Conservation (phyloP, 805 yeast genomes). For the Tetrapisispora taiwanensis region DNA sequence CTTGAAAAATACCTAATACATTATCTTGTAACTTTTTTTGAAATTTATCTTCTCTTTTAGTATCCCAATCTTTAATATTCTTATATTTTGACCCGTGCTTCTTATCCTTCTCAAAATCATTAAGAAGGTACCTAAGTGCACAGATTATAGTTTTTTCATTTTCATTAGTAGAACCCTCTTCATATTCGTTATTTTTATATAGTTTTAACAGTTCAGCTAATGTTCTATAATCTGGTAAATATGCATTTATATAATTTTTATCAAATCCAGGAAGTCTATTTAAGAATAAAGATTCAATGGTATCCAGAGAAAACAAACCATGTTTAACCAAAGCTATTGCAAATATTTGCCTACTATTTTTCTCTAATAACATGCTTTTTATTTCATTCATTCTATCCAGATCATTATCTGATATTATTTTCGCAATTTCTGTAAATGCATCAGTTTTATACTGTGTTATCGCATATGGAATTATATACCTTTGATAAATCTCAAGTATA, state of each 20-base stretch:
- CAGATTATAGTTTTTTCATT: constrained; percentile 21
- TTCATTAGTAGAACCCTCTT: constrained; percentile 7
- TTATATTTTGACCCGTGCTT: constrained; percentile 21
- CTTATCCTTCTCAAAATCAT: constrained; percentile 22
- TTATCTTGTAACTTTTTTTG: constrained; percentile 42
- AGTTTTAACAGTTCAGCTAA: constrained; percentile 26
- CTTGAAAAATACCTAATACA: constrained; percentile 66
- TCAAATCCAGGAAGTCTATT: constrained; percentile 25
- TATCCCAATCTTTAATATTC: constrained; percentile 19
- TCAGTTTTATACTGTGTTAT: constrained; percentile 56
- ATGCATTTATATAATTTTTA: constrained; percentile 17
- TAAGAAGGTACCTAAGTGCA: constrained; percentile 20
- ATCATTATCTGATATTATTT: constrained; percentile 21
- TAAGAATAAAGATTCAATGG: constrained; percentile 22
- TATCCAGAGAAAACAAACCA: constrained; percentile 24
- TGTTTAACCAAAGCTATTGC: constrained; percentile 28
- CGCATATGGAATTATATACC: constrained; percentile 67
- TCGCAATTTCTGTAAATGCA: constrained; percentile 35
- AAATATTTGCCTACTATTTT: constrained; percentile 28
- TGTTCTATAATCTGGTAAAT: constrained; percentile 26
- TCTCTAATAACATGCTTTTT: constrained; percentile 16
- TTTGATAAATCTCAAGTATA: constrained; percentile 59
- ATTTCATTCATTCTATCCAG: constrained; percentile 11
- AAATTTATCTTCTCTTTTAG: constrained; percentile 25
- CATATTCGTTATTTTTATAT: constrained; percentile 14